Evolutionary conservation across 805 yeast genomes (phyloP).

Genomic region (Hanseniaspora lindneri): DNA sequence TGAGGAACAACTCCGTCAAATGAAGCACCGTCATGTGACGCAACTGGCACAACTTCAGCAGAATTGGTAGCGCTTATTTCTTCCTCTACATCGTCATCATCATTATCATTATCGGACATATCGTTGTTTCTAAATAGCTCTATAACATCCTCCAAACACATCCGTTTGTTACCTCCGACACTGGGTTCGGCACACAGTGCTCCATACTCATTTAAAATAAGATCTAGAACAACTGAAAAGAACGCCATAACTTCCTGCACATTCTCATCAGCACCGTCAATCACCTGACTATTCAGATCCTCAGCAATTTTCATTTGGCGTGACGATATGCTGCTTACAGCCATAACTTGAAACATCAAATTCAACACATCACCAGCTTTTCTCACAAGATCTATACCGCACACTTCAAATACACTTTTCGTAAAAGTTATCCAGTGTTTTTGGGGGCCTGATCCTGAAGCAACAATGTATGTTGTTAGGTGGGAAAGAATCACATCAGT

Average conservation of each 20-base stretch:
- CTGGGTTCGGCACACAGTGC: no score
- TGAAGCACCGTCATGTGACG: not conserved
- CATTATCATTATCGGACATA: not conserved
- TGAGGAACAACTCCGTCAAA: not conserved
- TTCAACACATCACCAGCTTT: constrained; percentile 7
- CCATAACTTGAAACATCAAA: constrained; percentile 8
- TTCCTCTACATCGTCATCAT: not conserved
- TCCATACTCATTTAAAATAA: not conserved
- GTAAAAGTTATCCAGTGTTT: constrained; percentile 7
- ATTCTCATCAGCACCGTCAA: not conserved
- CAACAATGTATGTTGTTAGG: not conserved
- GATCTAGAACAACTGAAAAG: constrained; percentile 1
- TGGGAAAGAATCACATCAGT: constrained; percentile 8
- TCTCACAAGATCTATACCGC: constrained; percentile 8
- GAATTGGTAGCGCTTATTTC: not conserved
- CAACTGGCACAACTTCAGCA: not conserved
- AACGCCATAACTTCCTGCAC: not conserved
- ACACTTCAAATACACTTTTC: not conserved
- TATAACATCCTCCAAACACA: not conserved
- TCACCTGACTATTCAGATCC: no score
- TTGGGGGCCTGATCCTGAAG: not conserved
- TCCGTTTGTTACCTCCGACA: no score
- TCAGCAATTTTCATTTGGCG: no score
- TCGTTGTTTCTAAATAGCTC: not conserved
- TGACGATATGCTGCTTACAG: not conserved